Base-by-base conservation (phyloP, 2,329 filamentous ascomycete species). In the Nothophaeocryptopus gaeumannii region DNA sequence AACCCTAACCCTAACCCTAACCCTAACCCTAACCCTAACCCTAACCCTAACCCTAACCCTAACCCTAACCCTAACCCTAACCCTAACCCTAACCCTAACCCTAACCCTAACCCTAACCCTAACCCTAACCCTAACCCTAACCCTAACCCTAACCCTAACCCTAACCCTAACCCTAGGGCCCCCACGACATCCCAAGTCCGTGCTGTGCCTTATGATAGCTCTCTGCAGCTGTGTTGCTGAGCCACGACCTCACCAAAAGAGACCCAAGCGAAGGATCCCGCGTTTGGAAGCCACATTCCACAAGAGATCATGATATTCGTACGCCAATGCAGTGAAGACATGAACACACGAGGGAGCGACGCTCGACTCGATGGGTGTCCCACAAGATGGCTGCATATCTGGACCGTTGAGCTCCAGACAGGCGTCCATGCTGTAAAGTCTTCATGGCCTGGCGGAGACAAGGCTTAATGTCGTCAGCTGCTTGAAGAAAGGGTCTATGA, bases 231-330 rank as follows among this genome's bases (percentile, higher is more conserved):
- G 35, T 38, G 8, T 38, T 14, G 35, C n/a, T 38, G 35, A 38
- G 35, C 35, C 35, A 38, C 35, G 35, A 38, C 8, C 35, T 38
- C 35, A 38, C 15, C 35, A 38, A 38, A 38, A 38, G 8, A 38
- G 35, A 38, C 35, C 35, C 35, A n/a, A n/a, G n/a, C n/a, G n/a
- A n/a, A n/a, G n/a, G n/a, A 38, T 38, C 35, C 35, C 35, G 35
- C 35, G 13, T 38, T 14, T 38, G 35, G 35, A 8, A 38, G 35
- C 35, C 35, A 38, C 35, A 38, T 9, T 38, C 35, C 35, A 38
- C 35, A 38, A 14, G 35, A 38, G 35, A n/a, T 38, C 35, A 38
- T 38, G 35, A 14, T 38, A 38, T 14, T 38, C 35, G 35, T 38
- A 14, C 35, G 35, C 35, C 35, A 38, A 38, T 38, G 35, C 35